phyloP scores from a whole-genome alignment of 2,329 filamentous ascomycete genomes.

The Arthrocladium fulminans region DNA sequence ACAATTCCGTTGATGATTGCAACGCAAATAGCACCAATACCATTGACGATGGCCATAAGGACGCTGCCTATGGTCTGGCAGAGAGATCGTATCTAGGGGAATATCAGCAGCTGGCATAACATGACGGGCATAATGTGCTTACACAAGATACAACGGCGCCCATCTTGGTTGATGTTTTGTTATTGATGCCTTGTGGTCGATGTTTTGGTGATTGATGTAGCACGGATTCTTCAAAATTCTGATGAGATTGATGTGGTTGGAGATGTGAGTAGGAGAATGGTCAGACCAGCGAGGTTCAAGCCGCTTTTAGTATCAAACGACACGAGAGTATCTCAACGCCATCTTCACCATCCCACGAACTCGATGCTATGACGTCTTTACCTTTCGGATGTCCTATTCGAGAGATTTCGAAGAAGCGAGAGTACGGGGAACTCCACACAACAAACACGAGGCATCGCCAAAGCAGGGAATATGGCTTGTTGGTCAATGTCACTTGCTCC shows the following conservation, averaged over 20 bases:
- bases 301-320: slow-evolving; percentile 3
- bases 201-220: slow-evolving; percentile 7
- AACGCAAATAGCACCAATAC: slow-evolving; percentile 45
- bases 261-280: neutral
- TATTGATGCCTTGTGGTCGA: slow-evolving; percentile 14
- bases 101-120: neutral
- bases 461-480: neutral
- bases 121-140: slow-evolving; percentile 36
- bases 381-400: neutral
- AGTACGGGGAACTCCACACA: neutral
- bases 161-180: slow-evolving; percentile 50
- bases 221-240: slow-evolving; percentile 3
- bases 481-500: slow-evolving; percentile 1
- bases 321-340: neutral
- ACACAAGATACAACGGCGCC: slow-evolving; percentile 78
- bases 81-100: slow-evolving; percentile 46
- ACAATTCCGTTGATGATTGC: slow-evolving; percentile 62
- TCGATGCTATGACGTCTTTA: neutral
- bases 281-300: neutral
- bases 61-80: slow-evolving; percentile 56
- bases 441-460: neutral
- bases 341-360: slow-evolving; percentile 1
- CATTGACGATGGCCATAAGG: slow-evolving; percentile 61
- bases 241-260: neutral
- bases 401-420: neutral